These are phyloP conservation scores for Grosmannia serpens DNA, from an alignment of 2,329 filamentous ascomycete genomes.

Conservation along the genomic window DNA sequence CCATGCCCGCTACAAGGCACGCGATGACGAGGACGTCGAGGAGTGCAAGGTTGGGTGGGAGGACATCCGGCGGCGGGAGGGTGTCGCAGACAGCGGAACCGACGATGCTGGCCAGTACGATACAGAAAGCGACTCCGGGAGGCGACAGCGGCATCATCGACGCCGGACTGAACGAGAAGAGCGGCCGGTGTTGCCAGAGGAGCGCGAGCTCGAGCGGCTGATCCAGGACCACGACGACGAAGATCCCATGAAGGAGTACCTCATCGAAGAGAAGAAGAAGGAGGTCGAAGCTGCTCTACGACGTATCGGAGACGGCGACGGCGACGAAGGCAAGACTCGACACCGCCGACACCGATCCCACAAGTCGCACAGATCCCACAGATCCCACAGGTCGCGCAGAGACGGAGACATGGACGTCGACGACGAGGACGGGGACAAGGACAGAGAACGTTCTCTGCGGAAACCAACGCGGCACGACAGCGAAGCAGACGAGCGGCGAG, in stretches of 20 bases:
- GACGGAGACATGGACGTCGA: constrained; percentile 12
- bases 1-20: constrained; percentile 81
- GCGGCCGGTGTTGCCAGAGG: constrained; percentile 64
- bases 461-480: background rate
- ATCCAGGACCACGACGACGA: constrained; percentile 81
- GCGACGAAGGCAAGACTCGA: constrained; percentile 20
- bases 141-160: constrained; percentile 12
- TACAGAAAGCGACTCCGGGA: constrained; percentile 27
- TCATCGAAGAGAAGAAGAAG: constrained; percentile 85
- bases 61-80: constrained; percentile 44
- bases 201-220: constrained; percentile 64
- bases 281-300: constrained; percentile 64
- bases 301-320: constrained; percentile 38
- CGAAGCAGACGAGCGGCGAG: background rate
- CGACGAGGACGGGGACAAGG: constrained; percentile 10
- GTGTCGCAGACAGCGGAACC: constrained; percentile 28
- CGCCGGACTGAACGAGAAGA: constrained; percentile 17
- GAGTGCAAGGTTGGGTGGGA: constrained; percentile 48
- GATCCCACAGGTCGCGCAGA: constrained; percentile 3
- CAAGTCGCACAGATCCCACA: constrained; percentile 27
- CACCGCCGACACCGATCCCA: constrained; percentile 22
- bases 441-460: constrained; percentile 1
- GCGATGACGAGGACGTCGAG: constrained; percentile 62
- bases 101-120: constrained; percentile 22
- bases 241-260: constrained; percentile 90